phyloP scores from a whole-genome alignment of 495 filamentous ascomycete species.

The Trichodelitschia bisporula region DNA sequence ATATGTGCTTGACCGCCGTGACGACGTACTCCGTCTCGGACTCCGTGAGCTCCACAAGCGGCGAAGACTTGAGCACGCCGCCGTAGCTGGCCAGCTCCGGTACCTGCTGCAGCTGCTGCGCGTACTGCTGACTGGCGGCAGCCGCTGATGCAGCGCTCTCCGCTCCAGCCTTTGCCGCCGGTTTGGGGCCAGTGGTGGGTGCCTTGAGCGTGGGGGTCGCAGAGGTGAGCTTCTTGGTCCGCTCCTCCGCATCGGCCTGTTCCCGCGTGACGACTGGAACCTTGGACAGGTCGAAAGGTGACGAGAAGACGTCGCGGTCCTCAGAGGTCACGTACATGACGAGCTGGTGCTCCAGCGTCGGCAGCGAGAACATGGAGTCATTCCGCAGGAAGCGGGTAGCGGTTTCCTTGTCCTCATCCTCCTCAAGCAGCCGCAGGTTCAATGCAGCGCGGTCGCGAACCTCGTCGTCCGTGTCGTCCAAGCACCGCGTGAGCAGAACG shows the following conservation, averaged over 20 bases:
- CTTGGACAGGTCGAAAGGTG: constrained; percentile 69
- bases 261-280: constrained; percentile 91
- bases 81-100: constrained; percentile 82
- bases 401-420: too few species aligned
- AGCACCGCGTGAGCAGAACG: constrained; percentile 74
- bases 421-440: constrained; percentile 67
- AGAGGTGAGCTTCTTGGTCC: constrained; percentile 82
- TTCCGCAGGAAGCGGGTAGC: not conserved
- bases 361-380: constrained; percentile 80
- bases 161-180: constrained; percentile 35
- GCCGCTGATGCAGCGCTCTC: constrained; percentile 48
- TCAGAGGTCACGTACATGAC: constrained; percentile 93
- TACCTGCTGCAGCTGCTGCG: constrained; percentile 62
- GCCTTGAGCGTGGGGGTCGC: constrained; percentile 89
- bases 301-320: constrained; percentile 57
- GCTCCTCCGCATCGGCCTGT: constrained; percentile 90
- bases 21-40: constrained; percentile 97
- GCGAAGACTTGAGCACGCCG: constrained; percentile 66
- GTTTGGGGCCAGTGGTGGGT: constrained; percentile 64
- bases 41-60: constrained; percentile 74
- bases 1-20: constrained; percentile 80
- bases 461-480: constrained; percentile 96
- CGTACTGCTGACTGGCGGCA: constrained; percentile 65
- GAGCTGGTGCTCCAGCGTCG: constrained; percentile 87
- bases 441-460: constrained; percentile 88